Conservation (phyloP, 257 asterid species). For the Plectranthus barbatus region DNA sequence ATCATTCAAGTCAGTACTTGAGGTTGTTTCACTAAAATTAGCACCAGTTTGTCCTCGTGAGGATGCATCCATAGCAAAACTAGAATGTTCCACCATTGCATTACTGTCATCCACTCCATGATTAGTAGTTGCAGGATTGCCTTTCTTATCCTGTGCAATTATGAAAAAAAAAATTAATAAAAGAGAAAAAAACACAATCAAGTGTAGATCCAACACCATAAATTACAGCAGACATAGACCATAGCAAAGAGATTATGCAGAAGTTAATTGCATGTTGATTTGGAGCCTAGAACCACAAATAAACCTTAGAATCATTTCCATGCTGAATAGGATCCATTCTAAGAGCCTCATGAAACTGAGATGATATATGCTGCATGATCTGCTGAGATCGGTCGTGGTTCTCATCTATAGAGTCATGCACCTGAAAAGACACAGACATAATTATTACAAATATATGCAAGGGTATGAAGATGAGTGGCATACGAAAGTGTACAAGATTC, state of each 20-base stretch:
- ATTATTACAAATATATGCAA: neutral
- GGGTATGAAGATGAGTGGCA: neutral
- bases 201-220: neutral
- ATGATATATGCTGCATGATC: constrained; percentile 50
- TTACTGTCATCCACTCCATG: constrained; percentile 34
- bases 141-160: constrained; percentile 38
- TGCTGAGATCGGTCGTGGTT: constrained; percentile 44
- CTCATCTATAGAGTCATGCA: constrained; percentile 30
- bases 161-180: neutral
- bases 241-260: neutral
- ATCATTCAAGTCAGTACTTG: constrained; percentile 22
- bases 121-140: constrained; percentile 26
- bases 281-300: neutral
- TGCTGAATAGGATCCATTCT: constrained; percentile 40
- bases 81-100: constrained; percentile 29
- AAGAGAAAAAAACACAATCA: neutral
- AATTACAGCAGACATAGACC: neutral
- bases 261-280: neutral
- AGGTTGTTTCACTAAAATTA: constrained; percentile 21
- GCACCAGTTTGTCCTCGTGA: constrained; percentile 32
- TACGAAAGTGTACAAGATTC: neutral
- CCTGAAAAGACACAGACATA: constrained; percentile 23
- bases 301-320: constrained; percentile 45
- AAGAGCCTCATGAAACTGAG: constrained; percentile 58
- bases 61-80: constrained; percentile 26